Evolutionary conservation across 2,329 filamentous ascomycete genomes (phyloP), one percentile per base, ranked within the genome.

Genomic region (Exserohilum rostratum): DNA sequence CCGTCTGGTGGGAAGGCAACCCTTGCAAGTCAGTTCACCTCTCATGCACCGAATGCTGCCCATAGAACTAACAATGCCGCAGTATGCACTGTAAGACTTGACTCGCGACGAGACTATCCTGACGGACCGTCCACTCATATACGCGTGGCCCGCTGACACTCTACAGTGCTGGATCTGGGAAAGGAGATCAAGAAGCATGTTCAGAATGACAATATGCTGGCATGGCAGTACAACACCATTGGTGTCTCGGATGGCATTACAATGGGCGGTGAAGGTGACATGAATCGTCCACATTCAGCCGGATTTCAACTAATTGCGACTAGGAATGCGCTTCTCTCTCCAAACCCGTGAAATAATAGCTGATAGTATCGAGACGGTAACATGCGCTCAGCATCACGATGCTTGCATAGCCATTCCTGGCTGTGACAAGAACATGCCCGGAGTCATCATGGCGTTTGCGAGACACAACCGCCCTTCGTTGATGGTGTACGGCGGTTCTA

Each of bases 401-500:
- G 93, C 92, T 54, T 96, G 93, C 75, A 93, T 97, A 73, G 87
- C 90, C 27, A 93, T 97, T 65, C 92, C 93, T 0, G 93, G 93
- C 10, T 97, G 93, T 74, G 93, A 97, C 79, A 97, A 97, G 84
- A 97, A 97, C 76, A 97, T 97, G 93, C 93, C 93, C 0, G 93
- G 93, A 60, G 89, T 90, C 13, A 82, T 95, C 60, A 96, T 96
- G 88, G 92, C 90, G 0, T 92, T 95, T 70, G 91, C 90, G 12
- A 85, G 93, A 53, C 91, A 96, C 77, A 97, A 97, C 77, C 85
- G 93, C 9, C 93, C 93, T 3, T 95, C 91, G 43, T 81, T 97
- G 71, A 96, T 97, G 92, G 89, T 98, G 55, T 98, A 97, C 73
- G 93, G 93, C 46, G 93, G 93, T 34, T 90, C 91, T 13, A 97